Evolutionary conservation across 352 stramenopile species (phyloP).

Genomic region (Globisporangium paroecandrum): DNA sequence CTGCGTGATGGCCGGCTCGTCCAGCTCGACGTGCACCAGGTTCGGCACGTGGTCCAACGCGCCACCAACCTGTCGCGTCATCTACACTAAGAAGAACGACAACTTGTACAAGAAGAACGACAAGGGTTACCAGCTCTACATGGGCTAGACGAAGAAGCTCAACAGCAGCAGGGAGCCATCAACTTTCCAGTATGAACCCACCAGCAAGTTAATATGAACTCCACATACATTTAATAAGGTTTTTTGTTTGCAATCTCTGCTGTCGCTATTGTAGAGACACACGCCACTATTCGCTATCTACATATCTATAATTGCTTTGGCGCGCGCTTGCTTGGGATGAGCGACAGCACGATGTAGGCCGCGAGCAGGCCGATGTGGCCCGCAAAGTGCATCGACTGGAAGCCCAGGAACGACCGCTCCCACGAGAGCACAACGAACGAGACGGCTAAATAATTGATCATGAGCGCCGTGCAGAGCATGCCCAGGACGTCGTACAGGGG

Average conservation of each 20-base stretch:
- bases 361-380: conserved; percentile 50
- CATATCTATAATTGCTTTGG: conserved; percentile 38
- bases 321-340: conserved; percentile 50
- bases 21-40: conserved; percentile 30
- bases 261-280: not conserved
- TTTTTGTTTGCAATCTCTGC: not conserved
- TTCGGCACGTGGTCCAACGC: conserved; percentile 36
- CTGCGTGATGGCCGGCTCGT: conserved; percentile 29
- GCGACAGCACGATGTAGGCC: conserved; percentile 66
- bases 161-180: not conserved
- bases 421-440: conserved; percentile 73
- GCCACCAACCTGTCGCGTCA: conserved; percentile 38
- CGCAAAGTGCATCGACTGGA: conserved; percentile 52
- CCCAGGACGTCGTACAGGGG: conserved; percentile 57
- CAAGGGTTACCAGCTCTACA: conserved; percentile 51
- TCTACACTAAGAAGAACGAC: conserved; percentile 41
- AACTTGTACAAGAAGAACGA: conserved; percentile 57
- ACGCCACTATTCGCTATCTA: not conserved
- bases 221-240: not conserved
- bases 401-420: conserved; percentile 44
- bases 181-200: not conserved
- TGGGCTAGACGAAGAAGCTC: conserved; percentile 24
- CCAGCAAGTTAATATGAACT: not conserved
- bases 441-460: conserved; percentile 71
- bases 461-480: conserved; percentile 50